Evolutionary conservation across 1,284 basidiomycete species (phyloP).

Genomic region (Puccinia hordei): DNA sequence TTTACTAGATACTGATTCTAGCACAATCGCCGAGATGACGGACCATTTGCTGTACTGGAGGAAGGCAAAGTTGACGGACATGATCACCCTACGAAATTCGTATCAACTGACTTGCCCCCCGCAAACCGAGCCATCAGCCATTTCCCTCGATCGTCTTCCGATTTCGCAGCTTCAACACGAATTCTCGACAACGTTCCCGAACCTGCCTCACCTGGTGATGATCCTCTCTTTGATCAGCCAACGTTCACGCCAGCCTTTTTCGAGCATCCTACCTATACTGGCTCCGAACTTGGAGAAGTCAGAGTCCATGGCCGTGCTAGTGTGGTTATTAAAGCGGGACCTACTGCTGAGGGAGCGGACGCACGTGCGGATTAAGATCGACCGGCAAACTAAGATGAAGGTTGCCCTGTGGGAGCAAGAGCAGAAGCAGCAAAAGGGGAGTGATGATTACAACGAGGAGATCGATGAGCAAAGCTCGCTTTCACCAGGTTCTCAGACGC

Average conservation of each 20-base stretch:
- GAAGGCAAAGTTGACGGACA: constrained; percentile 45
- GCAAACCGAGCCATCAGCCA: background rate
- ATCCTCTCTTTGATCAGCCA: constrained; percentile 44
- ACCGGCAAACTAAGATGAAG: constrained; percentile 35
- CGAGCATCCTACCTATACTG: constrained; percentile 34
- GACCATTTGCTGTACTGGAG: constrained; percentile 50
- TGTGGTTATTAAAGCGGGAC: constrained; percentile 46
- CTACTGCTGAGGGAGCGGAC: constrained; percentile 41
- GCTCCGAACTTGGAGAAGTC: constrained; percentile 34
- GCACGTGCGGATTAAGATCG: constrained; percentile 43
- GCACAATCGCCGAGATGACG: constrained; percentile 46
- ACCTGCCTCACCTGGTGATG: constrained; percentile 36
- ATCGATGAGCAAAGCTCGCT: constrained; percentile 35
- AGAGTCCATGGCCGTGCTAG: constrained; percentile 40
- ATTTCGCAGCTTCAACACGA: constrained; percentile 21
- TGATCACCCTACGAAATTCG: constrained; percentile 41
- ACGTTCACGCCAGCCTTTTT: constrained; percentile 32
- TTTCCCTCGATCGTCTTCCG: constrained; percentile 15
- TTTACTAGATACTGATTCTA: constrained; percentile 42
- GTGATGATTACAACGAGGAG: constrained; percentile 20
- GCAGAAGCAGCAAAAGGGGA: constrained; percentile 28
- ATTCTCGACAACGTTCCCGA: constrained; percentile 40
- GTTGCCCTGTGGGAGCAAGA: constrained; percentile 31
- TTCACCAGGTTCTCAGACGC: constrained; percentile 8
- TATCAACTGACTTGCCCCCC: constrained; percentile 39